These are phyloP conservation scores for Morella rubra DNA, from an alignment of 306 rosid genomes.

Conservation along the genomic window DNA sequence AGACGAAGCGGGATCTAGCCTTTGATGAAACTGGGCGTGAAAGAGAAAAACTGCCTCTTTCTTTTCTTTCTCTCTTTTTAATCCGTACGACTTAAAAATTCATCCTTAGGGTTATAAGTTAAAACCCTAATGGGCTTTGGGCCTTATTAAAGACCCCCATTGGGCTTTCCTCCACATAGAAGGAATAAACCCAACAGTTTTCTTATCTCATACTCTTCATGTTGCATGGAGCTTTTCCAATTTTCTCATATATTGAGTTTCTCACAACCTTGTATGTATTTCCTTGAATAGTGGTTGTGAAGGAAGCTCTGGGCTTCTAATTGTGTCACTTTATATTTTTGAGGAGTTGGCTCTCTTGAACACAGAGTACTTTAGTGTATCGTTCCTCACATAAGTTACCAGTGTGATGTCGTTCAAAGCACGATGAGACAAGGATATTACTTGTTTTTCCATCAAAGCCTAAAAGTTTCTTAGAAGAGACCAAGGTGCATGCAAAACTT, in stretches of 20 bases:
- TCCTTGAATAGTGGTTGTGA: neutral
- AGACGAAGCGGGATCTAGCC: no score
- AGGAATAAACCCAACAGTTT: no score
- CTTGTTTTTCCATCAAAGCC: neutral
- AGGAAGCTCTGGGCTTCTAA: neutral
- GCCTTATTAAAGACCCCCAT: no score
- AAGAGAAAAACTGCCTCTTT: no score
- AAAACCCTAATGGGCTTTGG: no score
- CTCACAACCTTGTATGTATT: neutral
- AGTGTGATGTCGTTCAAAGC: neutral
- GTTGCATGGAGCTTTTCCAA: neutral
- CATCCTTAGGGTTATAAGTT: no score
- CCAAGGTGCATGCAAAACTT: neutral
- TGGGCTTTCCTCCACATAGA: no score
- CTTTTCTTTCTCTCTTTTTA: no score
- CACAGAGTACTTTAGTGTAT: neutral
- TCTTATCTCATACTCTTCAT: neutral
- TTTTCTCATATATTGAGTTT: neutral
- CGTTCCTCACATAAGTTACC: neutral
- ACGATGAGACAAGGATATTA: neutral
- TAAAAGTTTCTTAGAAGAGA: neutral
- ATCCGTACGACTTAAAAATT: no score
- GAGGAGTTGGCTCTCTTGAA: neutral
- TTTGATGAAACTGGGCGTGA: no score
- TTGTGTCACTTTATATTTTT: neutral